Conservation (phyloP, 345 rosid genomes). For the Populus alba region DNA sequence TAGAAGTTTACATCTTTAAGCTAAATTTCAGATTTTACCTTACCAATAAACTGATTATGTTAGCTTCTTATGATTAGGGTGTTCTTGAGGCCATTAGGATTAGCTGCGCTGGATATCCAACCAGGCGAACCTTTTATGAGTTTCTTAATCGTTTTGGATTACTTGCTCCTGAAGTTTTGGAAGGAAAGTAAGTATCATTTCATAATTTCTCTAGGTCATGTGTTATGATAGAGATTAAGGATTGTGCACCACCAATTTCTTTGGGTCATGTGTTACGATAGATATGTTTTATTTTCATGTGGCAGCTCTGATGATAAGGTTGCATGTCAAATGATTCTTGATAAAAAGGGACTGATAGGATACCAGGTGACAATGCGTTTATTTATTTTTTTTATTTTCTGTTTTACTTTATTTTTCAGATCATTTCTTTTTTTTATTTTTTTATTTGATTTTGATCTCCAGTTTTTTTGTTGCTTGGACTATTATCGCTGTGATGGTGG, state of each 20-base stretch:
- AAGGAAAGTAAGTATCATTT: constrained; percentile 60
- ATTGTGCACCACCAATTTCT: neutral
- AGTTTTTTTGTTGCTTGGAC: too few species aligned
- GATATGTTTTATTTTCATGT: constrained; percentile 3
- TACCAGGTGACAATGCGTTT: constrained; percentile 60
- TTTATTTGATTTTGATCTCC: neutral
- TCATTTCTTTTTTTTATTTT: neutral
- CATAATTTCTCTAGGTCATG: neutral
- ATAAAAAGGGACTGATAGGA: constrained; percentile 77
- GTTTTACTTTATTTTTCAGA: neutral
- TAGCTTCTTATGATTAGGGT: constrained; percentile 49
- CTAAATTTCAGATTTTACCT: neutral
- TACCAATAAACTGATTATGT: neutral
- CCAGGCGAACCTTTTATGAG: constrained; percentile 86
- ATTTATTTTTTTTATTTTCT: neutral
- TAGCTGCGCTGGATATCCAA: constrained; percentile 98
- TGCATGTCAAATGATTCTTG: constrained; percentile 81
- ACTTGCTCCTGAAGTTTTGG: constrained; percentile 88
- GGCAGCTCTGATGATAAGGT: constrained; percentile 81
- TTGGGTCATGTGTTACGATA: neutral
- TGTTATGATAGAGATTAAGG: neutral
- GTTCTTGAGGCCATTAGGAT: constrained; percentile 97
- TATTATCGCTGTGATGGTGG: too few species aligned
- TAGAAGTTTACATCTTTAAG: neutral
- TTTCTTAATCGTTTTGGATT: constrained; percentile 91